Evolutionary conservation across 768 basidiomycete genomes (phyloP).

Genomic region (Postia placenta): DNA sequence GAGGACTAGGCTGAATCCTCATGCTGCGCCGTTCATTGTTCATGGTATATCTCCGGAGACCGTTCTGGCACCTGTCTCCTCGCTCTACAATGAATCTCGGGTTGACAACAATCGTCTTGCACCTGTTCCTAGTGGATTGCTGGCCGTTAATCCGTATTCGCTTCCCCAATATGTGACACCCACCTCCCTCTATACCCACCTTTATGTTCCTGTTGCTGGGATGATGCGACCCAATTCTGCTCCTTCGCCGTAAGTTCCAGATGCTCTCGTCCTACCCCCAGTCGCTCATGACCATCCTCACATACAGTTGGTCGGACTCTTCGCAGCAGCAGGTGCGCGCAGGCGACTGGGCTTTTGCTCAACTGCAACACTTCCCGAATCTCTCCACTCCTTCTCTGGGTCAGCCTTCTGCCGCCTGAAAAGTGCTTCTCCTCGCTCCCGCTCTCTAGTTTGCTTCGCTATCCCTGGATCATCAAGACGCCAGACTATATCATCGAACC

Average conservation of each 20-base stretch:
- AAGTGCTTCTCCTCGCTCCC: background rate
- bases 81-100: slow-evolving; percentile 9
- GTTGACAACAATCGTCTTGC: slow-evolving; percentile 8
- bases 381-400: slow-evolving; percentile 6
- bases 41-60: slow-evolving; percentile 5
- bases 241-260: slow-evolving; percentile 14
- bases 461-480: background rate
- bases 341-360: slow-evolving; percentile 1
- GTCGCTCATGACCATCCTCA: background rate
- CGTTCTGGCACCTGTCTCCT: slow-evolving; percentile 7
- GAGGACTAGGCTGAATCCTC: slow-evolving; percentile 26
- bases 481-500: background rate
- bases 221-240: slow-evolving; percentile 21
- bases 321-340: background rate
- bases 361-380: slow-evolving; percentile 2
- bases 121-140: slow-evolving; percentile 9
- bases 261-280: too few species aligned
- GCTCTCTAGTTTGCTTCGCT: background rate
- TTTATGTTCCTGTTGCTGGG: slow-evolving; percentile 14
- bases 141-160: slow-evolving; percentile 12
- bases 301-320: slow-evolving; percentile 5
- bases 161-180: slow-evolving; percentile 12
- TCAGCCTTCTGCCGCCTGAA: background rate
- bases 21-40: slow-evolving; percentile 25
- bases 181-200: slow-evolving; percentile 3